phyloP scores from a whole-genome alignment of 2,329 filamentous ascomycete species.

The Fusarium sp. region DNA sequence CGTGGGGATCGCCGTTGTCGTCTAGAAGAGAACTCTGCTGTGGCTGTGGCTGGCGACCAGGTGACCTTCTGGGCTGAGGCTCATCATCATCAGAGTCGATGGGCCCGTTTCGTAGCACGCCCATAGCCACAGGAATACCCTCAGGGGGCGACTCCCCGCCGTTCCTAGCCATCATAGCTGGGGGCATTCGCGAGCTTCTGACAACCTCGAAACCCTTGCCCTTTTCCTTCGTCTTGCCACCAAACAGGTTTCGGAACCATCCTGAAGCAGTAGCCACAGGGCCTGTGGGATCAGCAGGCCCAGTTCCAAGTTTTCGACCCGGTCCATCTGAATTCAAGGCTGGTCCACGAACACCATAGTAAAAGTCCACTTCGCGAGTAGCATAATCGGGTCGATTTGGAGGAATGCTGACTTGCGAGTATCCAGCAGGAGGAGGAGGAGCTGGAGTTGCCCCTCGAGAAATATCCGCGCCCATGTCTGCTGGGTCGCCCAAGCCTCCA shows the following conservation, averaged over 20 bases:
- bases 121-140: constrained; percentile 73
- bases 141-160: constrained; percentile 75
- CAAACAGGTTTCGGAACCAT: constrained; percentile 85
- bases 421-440: constrained; percentile 47
- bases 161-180: constrained; percentile 70
- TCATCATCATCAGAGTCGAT: constrained; percentile 72
- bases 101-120: constrained; percentile 67
- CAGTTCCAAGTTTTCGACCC: constrained; percentile 88
- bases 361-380: constrained; percentile 95
- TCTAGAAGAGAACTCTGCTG: constrained; percentile 55
- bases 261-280: constrained; percentile 89
- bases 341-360: constrained; percentile 91
- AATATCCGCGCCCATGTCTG: constrained; percentile 56
- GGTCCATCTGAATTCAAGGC: constrained; percentile 84
- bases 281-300: constrained; percentile 92
- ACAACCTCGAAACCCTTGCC: constrained; percentile 98
- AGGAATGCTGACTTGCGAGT: constrained; percentile 55
- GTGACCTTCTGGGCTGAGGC: constrained; percentile 41
- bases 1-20: constrained; percentile 59
- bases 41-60: constrained; percentile 44
- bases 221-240: constrained; percentile 91
- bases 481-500: constrained; percentile 51
- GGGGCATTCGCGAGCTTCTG: constrained; percentile 85
- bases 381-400: constrained; percentile 83
- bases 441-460: constrained; percentile 59